phyloP scores from a whole-genome alignment of 169 alveolate genomes.

The Condylostoma magnum region DNA sequence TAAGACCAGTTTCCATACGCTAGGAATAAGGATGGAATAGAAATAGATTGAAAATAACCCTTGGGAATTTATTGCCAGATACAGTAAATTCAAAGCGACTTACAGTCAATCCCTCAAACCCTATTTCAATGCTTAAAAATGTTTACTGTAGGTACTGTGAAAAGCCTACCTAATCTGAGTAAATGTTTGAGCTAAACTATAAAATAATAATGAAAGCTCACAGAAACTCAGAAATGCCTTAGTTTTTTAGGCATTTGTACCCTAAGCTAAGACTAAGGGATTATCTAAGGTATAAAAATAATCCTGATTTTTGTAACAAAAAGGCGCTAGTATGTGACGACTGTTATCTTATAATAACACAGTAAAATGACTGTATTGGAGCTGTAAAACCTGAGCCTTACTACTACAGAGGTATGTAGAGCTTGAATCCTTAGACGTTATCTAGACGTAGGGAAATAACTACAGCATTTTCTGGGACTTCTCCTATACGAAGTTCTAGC shows the following conservation, averaged over 20 bases:
- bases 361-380: constrained; percentile 35
- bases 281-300: background rate
- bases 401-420: too few species aligned
- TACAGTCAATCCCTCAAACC: background rate
- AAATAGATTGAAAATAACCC: constrained; percentile 27
- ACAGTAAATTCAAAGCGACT: background rate
- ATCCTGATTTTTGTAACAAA: constrained; percentile 5
- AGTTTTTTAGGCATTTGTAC: background rate
- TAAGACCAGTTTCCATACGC: background rate
- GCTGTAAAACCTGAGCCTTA: too few species aligned
- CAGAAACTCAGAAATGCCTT: constrained; percentile 24
- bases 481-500: too few species aligned
- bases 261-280: constrained; percentile 30
- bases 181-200: background rate
- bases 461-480: too few species aligned
- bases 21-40: background rate
- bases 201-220: background rate
- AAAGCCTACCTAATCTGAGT: background rate
- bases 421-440: too few species aligned
- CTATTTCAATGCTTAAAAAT: background rate
- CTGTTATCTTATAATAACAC: constrained; percentile 36
- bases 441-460: too few species aligned
- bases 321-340: constrained; percentile 28
- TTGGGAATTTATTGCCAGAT: background rate
- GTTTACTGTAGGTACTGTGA: background rate